These are phyloP conservation scores for Articulospora tetracladia DNA, from an alignment of 495 filamentous ascomycete genomes.

Conservation along the genomic window DNA sequence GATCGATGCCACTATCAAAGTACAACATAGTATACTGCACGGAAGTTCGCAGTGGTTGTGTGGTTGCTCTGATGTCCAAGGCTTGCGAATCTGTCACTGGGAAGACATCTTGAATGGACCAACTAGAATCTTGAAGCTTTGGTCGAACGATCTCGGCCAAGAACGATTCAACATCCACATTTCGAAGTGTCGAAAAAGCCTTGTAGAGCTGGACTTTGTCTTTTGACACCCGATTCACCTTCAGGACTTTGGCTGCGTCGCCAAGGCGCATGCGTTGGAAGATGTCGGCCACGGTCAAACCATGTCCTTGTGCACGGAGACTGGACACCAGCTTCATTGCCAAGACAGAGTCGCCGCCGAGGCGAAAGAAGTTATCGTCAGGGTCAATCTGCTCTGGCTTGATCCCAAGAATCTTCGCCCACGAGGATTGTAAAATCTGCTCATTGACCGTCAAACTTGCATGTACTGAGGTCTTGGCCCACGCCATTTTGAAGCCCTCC, in stretches of 20 bases:
- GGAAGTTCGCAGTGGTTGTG: constrained; percentile 36
- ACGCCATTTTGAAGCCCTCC: not conserved
- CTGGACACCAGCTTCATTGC: constrained; percentile 52
- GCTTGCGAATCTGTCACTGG: constrained; percentile 64
- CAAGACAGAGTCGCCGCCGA: constrained; percentile 48
- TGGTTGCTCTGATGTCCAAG: constrained; percentile 56
- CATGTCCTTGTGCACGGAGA: constrained; percentile 29
- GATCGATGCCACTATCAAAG: constrained; percentile 41
- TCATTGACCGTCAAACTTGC: not conserved
- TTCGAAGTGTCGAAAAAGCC: constrained; percentile 40
- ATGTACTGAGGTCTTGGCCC: not conserved
- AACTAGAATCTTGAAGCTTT: constrained; percentile 45
- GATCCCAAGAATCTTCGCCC: constrained; percentile 4
- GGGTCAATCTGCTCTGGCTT: constrained; percentile 27
- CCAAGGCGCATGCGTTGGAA: constrained; percentile 37
- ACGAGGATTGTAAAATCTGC: constrained; percentile 21
- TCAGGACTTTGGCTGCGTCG: constrained; percentile 30
- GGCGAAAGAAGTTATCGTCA: constrained; percentile 41
- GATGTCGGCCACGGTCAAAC: constrained; percentile 42
- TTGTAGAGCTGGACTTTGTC: constrained; percentile 30
- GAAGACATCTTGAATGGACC: constrained; percentile 40
- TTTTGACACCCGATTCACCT: not conserved
- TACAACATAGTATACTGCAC: constrained; percentile 58
- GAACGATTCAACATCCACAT: constrained; percentile 37
- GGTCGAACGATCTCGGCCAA: constrained; percentile 46